A percentile compares a stretch with the other conserved stretches of the same genome.
Conservation (phyloP, 2,329 filamentous ascomycete species). For the Aspergillus piperis region DNA sequence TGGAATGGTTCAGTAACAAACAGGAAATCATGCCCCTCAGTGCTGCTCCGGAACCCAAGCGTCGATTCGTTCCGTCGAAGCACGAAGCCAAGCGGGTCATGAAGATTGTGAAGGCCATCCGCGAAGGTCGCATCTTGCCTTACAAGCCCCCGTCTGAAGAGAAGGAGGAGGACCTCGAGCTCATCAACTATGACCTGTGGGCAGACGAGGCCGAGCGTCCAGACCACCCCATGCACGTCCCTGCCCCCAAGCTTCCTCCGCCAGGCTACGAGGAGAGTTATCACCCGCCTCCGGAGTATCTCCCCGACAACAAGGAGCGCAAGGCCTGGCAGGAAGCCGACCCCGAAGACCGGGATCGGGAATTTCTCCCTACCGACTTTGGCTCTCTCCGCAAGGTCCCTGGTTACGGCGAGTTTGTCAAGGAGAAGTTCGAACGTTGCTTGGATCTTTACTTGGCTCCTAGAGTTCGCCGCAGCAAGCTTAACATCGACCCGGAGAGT, state of each 20-base stretch:
- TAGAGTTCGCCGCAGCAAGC: slow-evolving; percentile 83
- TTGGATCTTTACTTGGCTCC: slow-evolving; percentile 94
- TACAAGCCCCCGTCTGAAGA: slow-evolving; percentile 77
- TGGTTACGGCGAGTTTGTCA: slow-evolving; percentile 84
- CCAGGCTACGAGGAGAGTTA: slow-evolving; percentile 96
- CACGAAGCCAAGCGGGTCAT: slow-evolving; percentile 95
- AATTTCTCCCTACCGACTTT: slow-evolving; percentile 81
- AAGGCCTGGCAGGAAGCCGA: slow-evolving; percentile 82
- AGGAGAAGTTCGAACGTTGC: slow-evolving; percentile 94
- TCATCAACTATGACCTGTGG: slow-evolving; percentile 86
- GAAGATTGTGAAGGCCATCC: slow-evolving; percentile 95
- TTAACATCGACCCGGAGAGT: slow-evolving; percentile 95
- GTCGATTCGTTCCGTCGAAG: slow-evolving; percentile 93
- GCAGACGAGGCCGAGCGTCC: slow-evolving; percentile 82
- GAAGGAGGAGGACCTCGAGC: slow-evolving; percentile 70
- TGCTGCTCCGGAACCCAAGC: slow-evolving; percentile 91
- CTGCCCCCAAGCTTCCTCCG: slow-evolving; percentile 88
- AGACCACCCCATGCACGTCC: slow-evolving; percentile 89
- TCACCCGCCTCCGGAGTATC: slow-evolving; percentile 91
- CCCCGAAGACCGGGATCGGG: slow-evolving; percentile 85
- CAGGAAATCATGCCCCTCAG: slow-evolving; percentile 93
- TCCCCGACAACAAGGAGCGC: slow-evolving; percentile 82
- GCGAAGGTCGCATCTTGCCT: slow-evolving; percentile 88
- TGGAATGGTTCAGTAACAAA: slow-evolving; percentile 91
- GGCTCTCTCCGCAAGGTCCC: slow-evolving; percentile 87